These are phyloP conservation scores for Termitomyces sp. DNA, from an alignment of 768 basidiomycete species.

Conservation along the genomic window DNA sequence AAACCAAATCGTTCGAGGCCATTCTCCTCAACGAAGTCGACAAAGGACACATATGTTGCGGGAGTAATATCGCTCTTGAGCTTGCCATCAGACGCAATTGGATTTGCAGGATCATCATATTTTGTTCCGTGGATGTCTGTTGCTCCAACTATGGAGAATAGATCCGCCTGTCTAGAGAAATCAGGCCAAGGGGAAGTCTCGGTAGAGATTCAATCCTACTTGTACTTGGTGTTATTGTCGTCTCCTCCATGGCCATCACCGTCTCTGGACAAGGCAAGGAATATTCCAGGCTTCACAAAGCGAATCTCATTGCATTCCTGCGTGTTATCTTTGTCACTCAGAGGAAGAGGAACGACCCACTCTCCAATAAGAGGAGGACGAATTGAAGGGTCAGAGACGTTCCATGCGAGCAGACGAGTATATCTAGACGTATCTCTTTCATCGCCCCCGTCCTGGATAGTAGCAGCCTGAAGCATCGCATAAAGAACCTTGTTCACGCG, in stretches of 20 bases:
- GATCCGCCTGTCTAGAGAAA: conserved; percentile 45
- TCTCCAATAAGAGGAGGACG: conserved; percentile 44
- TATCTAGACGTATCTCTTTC: conserved; percentile 42
- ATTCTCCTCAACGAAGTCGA: conserved; percentile 45
- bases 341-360: conserved; percentile 56
- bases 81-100: conserved; percentile 45
- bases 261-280: conserved; percentile 57
- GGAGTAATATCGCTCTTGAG: conserved; percentile 43
- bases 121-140: conserved; percentile 56
- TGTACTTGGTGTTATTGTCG: conserved; percentile 45
- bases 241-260: conserved; percentile 54
- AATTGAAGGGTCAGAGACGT: conserved; percentile 32
- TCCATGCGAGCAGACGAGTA: conserved; percentile 53
- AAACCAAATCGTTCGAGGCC: conserved; percentile 60
- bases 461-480: conserved; percentile 58
- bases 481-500: conserved; percentile 45
- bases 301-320: conserved; percentile 51
- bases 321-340: conserved; percentile 43
- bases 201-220: conserved; percentile 24
- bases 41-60: conserved; percentile 51
- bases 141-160: conserved; percentile 51
- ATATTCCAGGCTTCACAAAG: conserved; percentile 47
- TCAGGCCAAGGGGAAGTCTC: conserved; percentile 5
- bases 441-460: conserved; percentile 57
- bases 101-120: conserved; percentile 48